These are phyloP conservation scores for Bondarzewia mesenterica DNA, from an alignment of 1,284 basidiomycete species.

Conservation along the genomic window DNA sequence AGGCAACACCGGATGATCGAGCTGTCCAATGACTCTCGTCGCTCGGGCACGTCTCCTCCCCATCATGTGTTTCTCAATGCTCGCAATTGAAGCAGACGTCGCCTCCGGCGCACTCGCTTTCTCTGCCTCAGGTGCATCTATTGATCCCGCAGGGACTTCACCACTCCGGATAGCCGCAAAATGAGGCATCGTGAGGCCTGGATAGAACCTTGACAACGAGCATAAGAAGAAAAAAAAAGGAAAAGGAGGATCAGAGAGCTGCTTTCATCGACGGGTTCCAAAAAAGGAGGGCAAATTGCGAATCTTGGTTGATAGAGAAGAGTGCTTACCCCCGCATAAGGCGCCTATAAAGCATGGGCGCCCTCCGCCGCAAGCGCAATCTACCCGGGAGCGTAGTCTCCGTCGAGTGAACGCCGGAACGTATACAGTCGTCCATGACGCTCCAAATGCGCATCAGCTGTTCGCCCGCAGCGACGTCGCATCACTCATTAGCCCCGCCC, in stretches of 20 bases:
- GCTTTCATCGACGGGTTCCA: no score
- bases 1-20: slow-evolving; percentile 79
- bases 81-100: no score
- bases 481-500: neutral
- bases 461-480: neutral
- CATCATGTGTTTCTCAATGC: neutral
- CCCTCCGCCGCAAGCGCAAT: slow-evolving; percentile 70
- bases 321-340: slow-evolving; percentile 73
- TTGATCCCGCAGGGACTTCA: slow-evolving; percentile 15
- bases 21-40: slow-evolving; percentile 62
- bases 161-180: slow-evolving; percentile 37
- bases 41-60: slow-evolving; percentile 23
- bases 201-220: slow-evolving; percentile 49
- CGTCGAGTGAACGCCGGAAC: slow-evolving; percentile 73
- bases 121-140: slow-evolving; percentile 31
- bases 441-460: slow-evolving; percentile 78
- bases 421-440: slow-evolving; percentile 93
- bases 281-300: slow-evolving; percentile 5
- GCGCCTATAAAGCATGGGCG: slow-evolving; percentile 79
- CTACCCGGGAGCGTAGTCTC: slow-evolving; percentile 82
- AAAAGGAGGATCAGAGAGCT: no score
- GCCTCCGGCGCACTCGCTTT: neutral
- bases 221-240: no score
- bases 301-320: neutral
- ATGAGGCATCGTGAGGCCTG: slow-evolving; percentile 41